phyloP scores from a whole-genome alignment of 2,329 filamentous ascomycete species.

The Fusarium nodosum region DNA sequence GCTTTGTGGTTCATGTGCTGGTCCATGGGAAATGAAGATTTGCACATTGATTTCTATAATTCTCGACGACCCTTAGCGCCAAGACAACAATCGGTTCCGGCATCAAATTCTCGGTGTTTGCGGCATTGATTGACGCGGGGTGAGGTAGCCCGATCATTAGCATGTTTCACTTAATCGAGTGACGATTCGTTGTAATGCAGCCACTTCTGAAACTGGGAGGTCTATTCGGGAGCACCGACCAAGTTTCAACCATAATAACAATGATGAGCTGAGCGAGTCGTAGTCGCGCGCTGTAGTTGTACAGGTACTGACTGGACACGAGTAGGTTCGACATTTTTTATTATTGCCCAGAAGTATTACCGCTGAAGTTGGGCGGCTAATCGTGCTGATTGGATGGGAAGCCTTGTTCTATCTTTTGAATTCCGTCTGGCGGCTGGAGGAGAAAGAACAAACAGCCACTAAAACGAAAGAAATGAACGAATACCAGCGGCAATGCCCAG shows the following conservation, averaged over 20 bases:
- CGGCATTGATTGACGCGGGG: constrained; percentile 43
- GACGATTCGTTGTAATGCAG: constrained; percentile 43
- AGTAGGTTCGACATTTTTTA: constrained; percentile 1
- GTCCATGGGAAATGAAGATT: constrained; percentile 39
- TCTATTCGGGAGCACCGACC: constrained; percentile 29
- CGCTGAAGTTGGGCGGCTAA: constrained; percentile 40
- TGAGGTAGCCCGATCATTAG: constrained; percentile 44
- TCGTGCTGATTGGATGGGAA: constrained; percentile 35
- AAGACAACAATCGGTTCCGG: constrained; percentile 16
- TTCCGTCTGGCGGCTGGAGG: constrained; percentile 47
- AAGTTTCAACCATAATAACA: constrained; percentile 17
- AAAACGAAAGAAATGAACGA: constrained; percentile 17
- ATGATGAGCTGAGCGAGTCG: constrained; percentile 2
- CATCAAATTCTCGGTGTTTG: constrained; percentile 23
- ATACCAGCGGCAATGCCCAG: constrained; percentile 28
- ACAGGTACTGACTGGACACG: neutral
- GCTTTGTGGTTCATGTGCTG: constrained; percentile 13
- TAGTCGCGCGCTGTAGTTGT: constrained; percentile 8
- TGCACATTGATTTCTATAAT: constrained; percentile 21
- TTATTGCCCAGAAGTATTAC: constrained; percentile 27
- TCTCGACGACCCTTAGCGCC: constrained; percentile 18
- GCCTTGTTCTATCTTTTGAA: constrained; percentile 19
- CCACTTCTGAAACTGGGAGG: constrained; percentile 43
- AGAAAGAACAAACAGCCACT: constrained; percentile 36
- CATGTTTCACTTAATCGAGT: constrained; percentile 43